Evolutionary conservation across 495 filamentous ascomycete species (phyloP).

Genomic region (Podospora comata): DNA sequence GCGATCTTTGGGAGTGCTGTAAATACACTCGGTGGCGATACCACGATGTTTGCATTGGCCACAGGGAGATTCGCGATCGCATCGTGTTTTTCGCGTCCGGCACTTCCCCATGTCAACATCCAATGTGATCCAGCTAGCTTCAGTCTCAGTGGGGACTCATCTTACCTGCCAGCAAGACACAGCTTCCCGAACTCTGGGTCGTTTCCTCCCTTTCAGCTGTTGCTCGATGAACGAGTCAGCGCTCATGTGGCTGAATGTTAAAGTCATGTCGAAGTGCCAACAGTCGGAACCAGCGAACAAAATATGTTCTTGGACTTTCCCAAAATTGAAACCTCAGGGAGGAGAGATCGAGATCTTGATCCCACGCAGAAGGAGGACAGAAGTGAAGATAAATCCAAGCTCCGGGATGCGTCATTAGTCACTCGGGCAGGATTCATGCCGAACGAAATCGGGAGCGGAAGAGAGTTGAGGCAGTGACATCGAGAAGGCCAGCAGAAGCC

Average conservation of each 20-base stretch:
- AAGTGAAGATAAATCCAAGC: neutral
- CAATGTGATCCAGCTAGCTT: neutral
- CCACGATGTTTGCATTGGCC: constrained; percentile 23
- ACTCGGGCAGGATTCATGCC: neutral
- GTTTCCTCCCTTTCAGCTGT: constrained; percentile 24
- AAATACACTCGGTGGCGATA: constrained; percentile 16
- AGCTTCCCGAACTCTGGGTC: constrained; percentile 23
- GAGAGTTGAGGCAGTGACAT: neutral
- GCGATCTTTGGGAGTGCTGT: constrained; percentile 12
- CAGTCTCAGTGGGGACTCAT: neutral
- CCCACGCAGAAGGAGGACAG: neutral
- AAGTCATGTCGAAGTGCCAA: constrained; percentile 10
- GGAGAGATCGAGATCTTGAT: neutral
- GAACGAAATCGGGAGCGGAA: neutral
- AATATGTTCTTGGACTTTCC: neutral
- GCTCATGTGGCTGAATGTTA: constrained; percentile 26
- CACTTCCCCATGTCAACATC: constrained; percentile 32
- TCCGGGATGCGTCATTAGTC: neutral
- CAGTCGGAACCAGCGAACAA: neutral
- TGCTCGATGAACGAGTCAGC: constrained; percentile 24
- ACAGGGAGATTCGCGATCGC: constrained; percentile 58
- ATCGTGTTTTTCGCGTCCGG: constrained; percentile 58
- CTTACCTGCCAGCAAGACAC: constrained; percentile 20
- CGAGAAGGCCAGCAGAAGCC: neutral
- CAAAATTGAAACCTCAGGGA: neutral